Evolutionary conservation across 139 green algal genomes (phyloP).

Genomic region (Tetratostichococcus sp.): DNA sequence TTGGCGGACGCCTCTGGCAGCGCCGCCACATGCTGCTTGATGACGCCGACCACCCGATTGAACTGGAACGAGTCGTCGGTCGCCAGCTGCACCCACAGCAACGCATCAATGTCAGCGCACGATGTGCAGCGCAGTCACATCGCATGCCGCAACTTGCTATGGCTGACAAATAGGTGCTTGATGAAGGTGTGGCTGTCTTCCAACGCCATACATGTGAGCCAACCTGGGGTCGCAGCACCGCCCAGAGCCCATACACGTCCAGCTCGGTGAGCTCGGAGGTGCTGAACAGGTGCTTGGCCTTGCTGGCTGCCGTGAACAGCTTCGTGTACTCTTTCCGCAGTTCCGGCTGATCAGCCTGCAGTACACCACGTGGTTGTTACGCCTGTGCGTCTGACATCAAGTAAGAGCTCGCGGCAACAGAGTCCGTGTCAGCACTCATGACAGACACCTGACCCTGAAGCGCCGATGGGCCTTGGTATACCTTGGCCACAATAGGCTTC

Average conservation of each 20-base stretch:
- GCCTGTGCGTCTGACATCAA: no score
- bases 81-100: slow-evolving; percentile 21
- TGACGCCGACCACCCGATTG: slow-evolving; percentile 47
- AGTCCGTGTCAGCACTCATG: no score
- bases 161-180: no score
- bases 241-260: slow-evolving; percentile 56
- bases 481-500: no score
- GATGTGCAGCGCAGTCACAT: no score
- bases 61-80: slow-evolving; percentile 72
- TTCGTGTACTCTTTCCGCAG: slow-evolving; percentile 30
- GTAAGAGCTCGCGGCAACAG: no score
- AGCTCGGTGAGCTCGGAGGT: slow-evolving; percentile 37
- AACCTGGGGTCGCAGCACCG: slow-evolving; percentile 33
- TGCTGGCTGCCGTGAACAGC: slow-evolving; percentile 36
- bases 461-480: no score
- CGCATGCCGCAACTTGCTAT: no score
- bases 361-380: no score
- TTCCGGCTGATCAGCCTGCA: slow-evolving; percentile 17
- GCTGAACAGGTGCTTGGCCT: slow-evolving; percentile 39
- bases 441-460: no score
- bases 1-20: slow-evolving; percentile 27
- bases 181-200: background rate
- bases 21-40: slow-evolving; percentile 34
- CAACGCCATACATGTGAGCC: background rate
- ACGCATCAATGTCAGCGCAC: no score